Percentiles rank a stretch among this genome's conserved stretches.
Evolutionary conservation across 495 filamentous ascomycete species (phyloP).

Genomic region (Evernia prunastri): DNA sequence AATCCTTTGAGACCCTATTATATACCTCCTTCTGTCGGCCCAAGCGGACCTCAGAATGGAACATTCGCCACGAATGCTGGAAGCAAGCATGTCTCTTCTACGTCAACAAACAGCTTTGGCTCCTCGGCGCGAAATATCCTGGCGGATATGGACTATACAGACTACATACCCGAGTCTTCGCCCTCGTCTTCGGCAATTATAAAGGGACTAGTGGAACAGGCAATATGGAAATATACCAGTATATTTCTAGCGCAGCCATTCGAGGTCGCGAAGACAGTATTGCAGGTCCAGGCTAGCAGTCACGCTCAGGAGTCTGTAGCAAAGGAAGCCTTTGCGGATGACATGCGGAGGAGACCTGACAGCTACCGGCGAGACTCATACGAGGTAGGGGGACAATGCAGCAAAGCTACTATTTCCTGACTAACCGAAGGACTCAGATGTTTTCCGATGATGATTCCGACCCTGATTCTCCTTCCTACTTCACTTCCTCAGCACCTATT

Average conservation of each 20-base stretch:
- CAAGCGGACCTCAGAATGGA: constrained; percentile 28
- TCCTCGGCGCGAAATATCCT: constrained; percentile 78
- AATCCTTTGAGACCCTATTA: constrained; percentile 96
- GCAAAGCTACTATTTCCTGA: neutral
- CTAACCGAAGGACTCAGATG: constrained; percentile 26
- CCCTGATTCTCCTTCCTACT: constrained; percentile 74
- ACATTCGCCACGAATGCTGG: constrained; percentile 40
- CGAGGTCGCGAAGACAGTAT: constrained; percentile 87
- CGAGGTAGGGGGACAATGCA: constrained; percentile 20
- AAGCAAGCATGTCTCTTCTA: constrained; percentile 35
- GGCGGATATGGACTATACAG: constrained; percentile 79
- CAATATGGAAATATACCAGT: constrained; percentile 78
- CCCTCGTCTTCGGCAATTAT: constrained; percentile 66
- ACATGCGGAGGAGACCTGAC: constrained; percentile 29
- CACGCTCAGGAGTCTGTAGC: constrained; percentile 20
- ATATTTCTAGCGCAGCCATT: constrained; percentile 89
- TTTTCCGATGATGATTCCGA: constrained; percentile 60
- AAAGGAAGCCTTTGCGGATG: constrained; percentile 21
- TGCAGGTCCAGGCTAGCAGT: constrained; percentile 62
- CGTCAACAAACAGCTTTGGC: constrained; percentile 52
- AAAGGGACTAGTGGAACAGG: constrained; percentile 66
- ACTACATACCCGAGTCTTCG: constrained; percentile 72
- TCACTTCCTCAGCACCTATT: constrained; percentile 63
- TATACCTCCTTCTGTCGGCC: constrained; percentile 70
- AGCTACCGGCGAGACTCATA: constrained; percentile 40